Evolutionary conservation across 192 early-diverging fungal species (phyloP).

Genomic region (Coemansia sp.): DNA sequence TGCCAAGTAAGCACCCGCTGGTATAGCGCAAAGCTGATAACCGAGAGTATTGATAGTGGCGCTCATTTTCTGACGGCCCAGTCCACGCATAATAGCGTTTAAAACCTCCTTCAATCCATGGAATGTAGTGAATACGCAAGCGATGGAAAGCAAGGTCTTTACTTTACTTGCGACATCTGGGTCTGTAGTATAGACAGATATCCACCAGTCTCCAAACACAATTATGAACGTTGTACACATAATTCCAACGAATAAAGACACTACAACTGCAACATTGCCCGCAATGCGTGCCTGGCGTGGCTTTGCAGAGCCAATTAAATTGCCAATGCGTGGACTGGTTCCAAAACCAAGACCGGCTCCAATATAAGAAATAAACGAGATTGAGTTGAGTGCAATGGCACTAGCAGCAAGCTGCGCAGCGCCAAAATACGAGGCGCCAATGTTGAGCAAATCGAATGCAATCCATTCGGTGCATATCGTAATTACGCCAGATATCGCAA

Average conservation of each 20-base stretch:
- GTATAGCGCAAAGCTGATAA: conserved; percentile 51
- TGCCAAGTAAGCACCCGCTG: conserved; percentile 41
- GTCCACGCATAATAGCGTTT: conserved; percentile 49
- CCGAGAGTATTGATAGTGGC: conserved; percentile 46
- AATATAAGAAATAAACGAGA: conserved; percentile 66
- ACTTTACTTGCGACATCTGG: conserved; percentile 66
- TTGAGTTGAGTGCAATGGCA: conserved; percentile 58
- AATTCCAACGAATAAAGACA: conserved; percentile 56
- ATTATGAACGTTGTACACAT: conserved; percentile 4
- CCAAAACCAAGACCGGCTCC: conserved; percentile 73
- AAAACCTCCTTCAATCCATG: conserved; percentile 58
- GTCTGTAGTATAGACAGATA: conserved; percentile 60
- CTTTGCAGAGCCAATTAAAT: conserved; percentile 60
- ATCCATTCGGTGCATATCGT: conserved; percentile 84
- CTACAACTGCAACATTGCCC: conserved; percentile 47
- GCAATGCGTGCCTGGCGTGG: conserved; percentile 61
- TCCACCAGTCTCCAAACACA: conserved; percentile 23
- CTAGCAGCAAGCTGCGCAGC: conserved; percentile 76
- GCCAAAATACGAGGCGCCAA: conserved; percentile 74
- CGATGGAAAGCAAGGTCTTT: conserved; percentile 67
- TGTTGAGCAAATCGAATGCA: conserved; percentile 66
- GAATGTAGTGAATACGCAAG: conserved; percentile 58
- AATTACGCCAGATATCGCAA: conserved; percentile 74
- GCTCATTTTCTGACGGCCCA: conserved; percentile 47
- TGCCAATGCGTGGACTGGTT: conserved; percentile 72